phyloP scores from a whole-genome alignment of 2,329 filamentous ascomycete species.

The Allantophomopsis cytisporea region DNA sequence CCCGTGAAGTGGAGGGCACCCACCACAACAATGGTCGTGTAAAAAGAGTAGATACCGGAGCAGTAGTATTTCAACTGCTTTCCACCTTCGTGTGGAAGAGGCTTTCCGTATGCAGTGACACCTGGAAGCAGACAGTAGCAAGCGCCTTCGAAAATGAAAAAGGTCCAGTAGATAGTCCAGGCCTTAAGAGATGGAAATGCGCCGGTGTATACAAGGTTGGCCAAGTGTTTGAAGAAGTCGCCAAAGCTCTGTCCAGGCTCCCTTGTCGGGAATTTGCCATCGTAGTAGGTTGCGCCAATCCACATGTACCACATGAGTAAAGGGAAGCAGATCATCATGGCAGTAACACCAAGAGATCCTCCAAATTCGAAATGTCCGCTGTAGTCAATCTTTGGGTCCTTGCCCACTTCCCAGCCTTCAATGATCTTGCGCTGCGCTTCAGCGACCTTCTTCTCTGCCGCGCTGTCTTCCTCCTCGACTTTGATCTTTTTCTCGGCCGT shows the following conservation, averaged over 20 bases:
- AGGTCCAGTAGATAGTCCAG: conserved; percentile 91
- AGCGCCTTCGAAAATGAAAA: conserved; percentile 71
- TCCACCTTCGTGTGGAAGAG: conserved; percentile 67
- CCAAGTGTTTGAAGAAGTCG: conserved; percentile 63
- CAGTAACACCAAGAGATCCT: conserved; percentile 62
- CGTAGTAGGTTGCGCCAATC: conserved; percentile 88
- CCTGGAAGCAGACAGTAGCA: conserved; percentile 82
- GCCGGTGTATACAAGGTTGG: conserved; percentile 61
- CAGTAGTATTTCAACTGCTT: conserved; percentile 92
- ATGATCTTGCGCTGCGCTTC: conserved; percentile 12
- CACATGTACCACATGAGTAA: conserved; percentile 98
- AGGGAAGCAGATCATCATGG: conserved; percentile 92
- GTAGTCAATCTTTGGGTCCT: conserved; percentile 48
- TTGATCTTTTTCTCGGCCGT: conserved; percentile 1
- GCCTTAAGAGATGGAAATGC: conserved; percentile 74
- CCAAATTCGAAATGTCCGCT: conserved; percentile 71
- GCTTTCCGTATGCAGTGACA: conserved; percentile 78
- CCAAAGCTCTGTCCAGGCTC: conserved; percentile 48
- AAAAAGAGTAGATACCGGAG: conserved; percentile 78
- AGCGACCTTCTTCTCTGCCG: conserved; percentile 2
- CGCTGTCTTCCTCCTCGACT: too few relatives aligned
- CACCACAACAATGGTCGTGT: conserved; percentile 64
- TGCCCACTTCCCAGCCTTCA: conserved; percentile 45
- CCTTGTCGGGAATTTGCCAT: conserved; percentile 65
- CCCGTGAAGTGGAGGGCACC: conserved; percentile 68